phyloP scores from a whole-genome alignment of 108 stramenopile species.

The Skeletonema tropicum region DNA sequence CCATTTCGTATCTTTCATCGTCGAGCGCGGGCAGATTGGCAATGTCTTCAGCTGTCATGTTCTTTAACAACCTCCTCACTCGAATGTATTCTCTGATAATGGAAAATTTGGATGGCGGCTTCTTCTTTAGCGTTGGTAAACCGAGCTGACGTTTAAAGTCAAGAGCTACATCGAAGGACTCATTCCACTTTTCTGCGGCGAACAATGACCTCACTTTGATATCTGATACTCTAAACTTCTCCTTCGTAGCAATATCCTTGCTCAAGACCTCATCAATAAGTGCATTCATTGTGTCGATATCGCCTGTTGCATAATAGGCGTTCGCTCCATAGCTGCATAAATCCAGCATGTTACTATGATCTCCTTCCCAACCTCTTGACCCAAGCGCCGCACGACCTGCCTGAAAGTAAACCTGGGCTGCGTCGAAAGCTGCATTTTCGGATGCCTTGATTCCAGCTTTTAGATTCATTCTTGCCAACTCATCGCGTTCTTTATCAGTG shows the following conservation, averaged over 20 bases:
- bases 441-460: too few species aligned
- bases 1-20: neutral
- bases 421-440: too few species aligned
- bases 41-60: too few species aligned
- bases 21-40: too few species aligned
- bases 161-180: neutral
- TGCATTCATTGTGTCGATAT: neutral
- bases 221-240: neutral
- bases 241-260: neutral
- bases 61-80: too few species aligned
- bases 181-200: neutral
- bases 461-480: too few species aligned
- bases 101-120: neutral
- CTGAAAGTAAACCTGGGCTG: neutral
- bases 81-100: too few species aligned
- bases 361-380: neutral
- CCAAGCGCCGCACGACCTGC: neutral
- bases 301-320: too few species aligned
- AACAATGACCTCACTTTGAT: neutral
- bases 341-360: too few species aligned
- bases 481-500: too few species aligned
- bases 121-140: neutral
- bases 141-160: slow-evolving; percentile 1
- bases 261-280: too few species aligned
- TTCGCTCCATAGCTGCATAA: too few species aligned